phyloP scores from a whole-genome alignment of 176 grass and related monocot genomes.

The Bothriochloa decipiens region DNA sequence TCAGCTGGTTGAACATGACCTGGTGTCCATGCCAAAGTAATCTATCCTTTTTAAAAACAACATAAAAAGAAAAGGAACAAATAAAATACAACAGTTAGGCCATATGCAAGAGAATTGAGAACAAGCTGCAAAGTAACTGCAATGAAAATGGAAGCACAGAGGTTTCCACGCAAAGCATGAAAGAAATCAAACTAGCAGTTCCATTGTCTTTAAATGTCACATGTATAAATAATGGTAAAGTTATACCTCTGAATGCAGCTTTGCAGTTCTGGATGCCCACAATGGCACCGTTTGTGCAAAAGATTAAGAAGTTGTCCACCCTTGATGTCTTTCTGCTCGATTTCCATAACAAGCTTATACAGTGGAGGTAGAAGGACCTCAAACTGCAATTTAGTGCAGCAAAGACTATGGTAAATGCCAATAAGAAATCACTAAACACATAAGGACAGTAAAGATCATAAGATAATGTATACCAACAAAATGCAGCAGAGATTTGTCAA shows the following conservation, averaged over 20 bases:
- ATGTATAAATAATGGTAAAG: constrained; percentile 29
- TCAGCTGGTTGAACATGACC: constrained; percentile 98
- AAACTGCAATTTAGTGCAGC: constrained; percentile 57
- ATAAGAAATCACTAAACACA: constrained; percentile 8
- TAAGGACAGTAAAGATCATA: neutral
- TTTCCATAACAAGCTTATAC: constrained; percentile 75
- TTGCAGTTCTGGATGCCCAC: constrained; percentile 96
- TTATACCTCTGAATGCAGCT: constrained; percentile 89
- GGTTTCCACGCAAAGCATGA: constrained; percentile 20
- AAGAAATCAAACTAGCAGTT: constrained; percentile 22
- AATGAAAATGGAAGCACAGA: neutral
- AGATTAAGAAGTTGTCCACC: constrained; percentile 95
- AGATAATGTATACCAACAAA: neutral
- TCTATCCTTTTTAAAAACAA: constrained; percentile 60
- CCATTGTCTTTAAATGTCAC: constrained; percentile 14
- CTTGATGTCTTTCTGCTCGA: constrained; percentile 84
- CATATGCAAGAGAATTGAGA: constrained; percentile 28
- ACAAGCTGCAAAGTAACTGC: constrained; percentile 3
- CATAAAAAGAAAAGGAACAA: constrained; percentile 35
- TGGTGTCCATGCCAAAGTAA: constrained; percentile 98
- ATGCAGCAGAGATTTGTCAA: constrained; percentile 20
- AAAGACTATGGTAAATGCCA: constrained; percentile 14
- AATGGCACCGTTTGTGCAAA: constrained; percentile 90
- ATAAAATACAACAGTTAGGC: constrained; percentile 4
- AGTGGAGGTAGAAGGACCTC: constrained; percentile 85